Conservation (phyloP, 441 rosid species). For the Gossypium gossypioides region DNA sequence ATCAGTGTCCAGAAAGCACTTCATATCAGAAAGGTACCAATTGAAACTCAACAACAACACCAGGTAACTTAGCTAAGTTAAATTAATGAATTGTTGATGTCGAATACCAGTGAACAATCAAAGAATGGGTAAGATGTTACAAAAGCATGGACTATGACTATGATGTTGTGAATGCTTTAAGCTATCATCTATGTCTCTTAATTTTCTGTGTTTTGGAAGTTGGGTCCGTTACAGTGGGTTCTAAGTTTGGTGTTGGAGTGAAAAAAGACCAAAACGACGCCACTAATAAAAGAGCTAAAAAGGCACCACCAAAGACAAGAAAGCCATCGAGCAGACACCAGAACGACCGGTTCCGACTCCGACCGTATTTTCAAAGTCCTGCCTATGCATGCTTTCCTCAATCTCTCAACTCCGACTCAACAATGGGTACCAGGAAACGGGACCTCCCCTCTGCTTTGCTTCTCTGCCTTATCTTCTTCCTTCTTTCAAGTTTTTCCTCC, state of each 20-base stretch:
- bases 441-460: slow-evolving; percentile 27
- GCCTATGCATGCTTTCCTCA: slow-evolving; percentile 11
- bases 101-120: slow-evolving; percentile 9
- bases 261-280: slow-evolving; percentile 47
- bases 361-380: slow-evolving; percentile 19
- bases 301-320: slow-evolving; percentile 39
- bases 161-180: slow-evolving; percentile 10
- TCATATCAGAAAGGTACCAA: slow-evolving; percentile 10
- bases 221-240: background rate
- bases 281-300: slow-evolving; percentile 38
- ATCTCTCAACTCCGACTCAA: background rate
- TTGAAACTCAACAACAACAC: background rate
- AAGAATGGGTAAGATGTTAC: slow-evolving; percentile 24
- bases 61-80: background rate
- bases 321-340: slow-evolving; percentile 32
- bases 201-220: background rate
- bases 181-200: slow-evolving; percentile 16
- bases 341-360: slow-evolving; percentile 19
- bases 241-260: slow-evolving; percentile 15
- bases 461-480: slow-evolving; percentile 22
- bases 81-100: background rate
- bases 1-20: slow-evolving; percentile 20
- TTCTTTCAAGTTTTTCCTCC: slow-evolving; percentile 17
- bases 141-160: slow-evolving; percentile 17
- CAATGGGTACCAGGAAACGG: slow-evolving; percentile 30